Percentiles rank a stretch among this genome's conserved stretches.
Evolutionary conservation across 2,329 filamentous ascomycete species (phyloP).

Genomic region (Leptographium wingfieldii): DNA sequence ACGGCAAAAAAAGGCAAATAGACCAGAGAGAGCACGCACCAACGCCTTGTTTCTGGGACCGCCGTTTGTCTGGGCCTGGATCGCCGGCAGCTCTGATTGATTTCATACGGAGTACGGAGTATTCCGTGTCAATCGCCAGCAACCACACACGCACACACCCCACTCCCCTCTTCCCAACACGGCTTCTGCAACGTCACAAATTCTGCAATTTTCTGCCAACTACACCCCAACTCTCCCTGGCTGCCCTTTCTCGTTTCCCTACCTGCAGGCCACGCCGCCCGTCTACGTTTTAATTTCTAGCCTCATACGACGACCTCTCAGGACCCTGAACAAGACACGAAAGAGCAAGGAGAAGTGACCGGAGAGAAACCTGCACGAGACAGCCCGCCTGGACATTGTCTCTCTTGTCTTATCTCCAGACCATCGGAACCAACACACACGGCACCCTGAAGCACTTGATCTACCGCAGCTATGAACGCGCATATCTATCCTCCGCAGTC

Average conservation of each 20-base stretch:
- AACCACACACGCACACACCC: background rate
- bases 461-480: conserved; percentile 7
- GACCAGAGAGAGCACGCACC: background rate
- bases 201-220: background rate
- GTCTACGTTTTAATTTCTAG: background rate
- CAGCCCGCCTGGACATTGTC: background rate
- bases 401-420: background rate
- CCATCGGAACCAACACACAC: background rate
- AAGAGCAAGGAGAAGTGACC: background rate
- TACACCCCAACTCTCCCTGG: background rate
- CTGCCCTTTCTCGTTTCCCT: background rate
- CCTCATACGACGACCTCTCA: background rate
- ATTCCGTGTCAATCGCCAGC: background rate
- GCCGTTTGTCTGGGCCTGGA: background rate
- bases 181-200: background rate
- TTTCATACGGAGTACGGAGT: background rate
- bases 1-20: no score
- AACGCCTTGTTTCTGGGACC: background rate
- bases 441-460: no score
- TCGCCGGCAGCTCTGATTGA: background rate
- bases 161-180: background rate
- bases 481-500: conserved; percentile 8
- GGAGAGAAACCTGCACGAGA: background rate
- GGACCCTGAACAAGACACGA: background rate
- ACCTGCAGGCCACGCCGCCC: background rate